Conservation (phyloP, 106 monocot genomes). For the Dendrobium nobile region DNA sequence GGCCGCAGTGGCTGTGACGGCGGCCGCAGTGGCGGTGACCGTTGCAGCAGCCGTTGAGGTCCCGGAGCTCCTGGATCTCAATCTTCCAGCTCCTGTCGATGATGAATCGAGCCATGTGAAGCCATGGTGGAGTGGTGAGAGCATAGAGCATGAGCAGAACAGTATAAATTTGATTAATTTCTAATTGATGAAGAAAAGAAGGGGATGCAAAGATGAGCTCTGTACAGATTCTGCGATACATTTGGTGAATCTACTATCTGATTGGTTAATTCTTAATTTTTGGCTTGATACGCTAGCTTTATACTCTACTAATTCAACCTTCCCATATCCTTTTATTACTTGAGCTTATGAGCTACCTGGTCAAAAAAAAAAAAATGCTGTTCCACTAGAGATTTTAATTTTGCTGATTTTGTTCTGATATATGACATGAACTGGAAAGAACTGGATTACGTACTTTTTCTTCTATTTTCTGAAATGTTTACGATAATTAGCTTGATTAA, state of each 20-base stretch:
- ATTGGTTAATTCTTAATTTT: neutral
- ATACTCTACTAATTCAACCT: neutral
- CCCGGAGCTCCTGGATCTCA: constrained; percentile 28
- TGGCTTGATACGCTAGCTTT: too few species aligned
- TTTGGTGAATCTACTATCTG: neutral
- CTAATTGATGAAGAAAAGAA: neutral
- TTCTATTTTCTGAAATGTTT: neutral
- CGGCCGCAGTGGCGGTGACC: neutral
- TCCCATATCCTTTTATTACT: neutral
- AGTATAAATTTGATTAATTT: neutral
- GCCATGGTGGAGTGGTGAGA: constrained; percentile 6
- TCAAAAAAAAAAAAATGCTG: too few species aligned
- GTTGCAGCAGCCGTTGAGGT: neutral
- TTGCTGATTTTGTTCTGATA: neutral
- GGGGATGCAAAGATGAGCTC: constrained; percentile 10
- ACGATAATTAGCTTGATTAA: neutral
- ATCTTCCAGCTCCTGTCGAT: constrained; percentile 16
- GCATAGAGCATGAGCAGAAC: neutral
- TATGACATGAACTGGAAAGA: neutral
- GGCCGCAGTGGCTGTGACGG: neutral
- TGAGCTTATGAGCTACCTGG: too few species aligned
- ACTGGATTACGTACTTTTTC: neutral
- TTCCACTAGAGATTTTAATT: neutral
- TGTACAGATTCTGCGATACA: constrained; percentile 3
- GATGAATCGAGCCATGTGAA: constrained; percentile 18